A percentile compares a stretch with the other conserved stretches of the same genome.
These are phyloP conservation scores for Schwanniomyces polymorphus DNA, from an alignment of 805 yeast species.

Conservation along the genomic window DNA sequence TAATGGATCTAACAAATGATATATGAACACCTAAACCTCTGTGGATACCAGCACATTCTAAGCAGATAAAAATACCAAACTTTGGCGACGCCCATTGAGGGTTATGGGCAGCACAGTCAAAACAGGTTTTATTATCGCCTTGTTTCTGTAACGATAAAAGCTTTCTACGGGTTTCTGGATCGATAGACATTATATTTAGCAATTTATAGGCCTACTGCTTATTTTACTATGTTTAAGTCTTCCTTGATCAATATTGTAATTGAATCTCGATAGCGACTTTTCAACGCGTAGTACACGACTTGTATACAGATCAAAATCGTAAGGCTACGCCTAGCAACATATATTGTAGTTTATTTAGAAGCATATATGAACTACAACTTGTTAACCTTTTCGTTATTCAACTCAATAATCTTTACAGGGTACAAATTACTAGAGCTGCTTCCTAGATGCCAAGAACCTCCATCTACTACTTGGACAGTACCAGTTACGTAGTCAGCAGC, in stretches of 20 bases:
- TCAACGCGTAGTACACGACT: slow-evolving; percentile 3
- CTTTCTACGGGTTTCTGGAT: slow-evolving; percentile 88
- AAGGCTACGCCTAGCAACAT: not conserved
- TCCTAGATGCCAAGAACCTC: slow-evolving; percentile 85
- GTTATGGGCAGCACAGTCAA: slow-evolving; percentile 92
- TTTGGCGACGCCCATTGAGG: slow-evolving; percentile 99
- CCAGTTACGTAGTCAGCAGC: slow-evolving; percentile 81
- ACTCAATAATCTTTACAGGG: slow-evolving; percentile 27
- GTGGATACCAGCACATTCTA: slow-evolving; percentile 97
- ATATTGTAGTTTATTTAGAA: not conserved
- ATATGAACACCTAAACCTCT: slow-evolving; percentile 96
- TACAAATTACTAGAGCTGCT: slow-evolving; percentile 18
- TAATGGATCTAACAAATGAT: slow-evolving; percentile 92
- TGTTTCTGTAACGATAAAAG: slow-evolving; percentile 72
- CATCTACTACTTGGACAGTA: slow-evolving; percentile 81
- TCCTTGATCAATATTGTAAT: not conserved
- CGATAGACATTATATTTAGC: slow-evolving; percentile 61
- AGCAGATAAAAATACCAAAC: slow-evolving; percentile 94
- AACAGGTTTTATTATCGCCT: slow-evolving; percentile 76
- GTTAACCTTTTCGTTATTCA: slow-evolving; percentile 9
- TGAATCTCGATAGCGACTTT: not conserved
- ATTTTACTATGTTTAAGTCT: not conserved
- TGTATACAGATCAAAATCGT: not conserved
- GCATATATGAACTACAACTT: slow-evolving; percentile 9
- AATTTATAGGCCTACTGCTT: not conserved